These are phyloP conservation scores for Scheffersomyces segobiensis DNA, from an alignment of 1,139 yeast species.

Conservation along the genomic window DNA sequence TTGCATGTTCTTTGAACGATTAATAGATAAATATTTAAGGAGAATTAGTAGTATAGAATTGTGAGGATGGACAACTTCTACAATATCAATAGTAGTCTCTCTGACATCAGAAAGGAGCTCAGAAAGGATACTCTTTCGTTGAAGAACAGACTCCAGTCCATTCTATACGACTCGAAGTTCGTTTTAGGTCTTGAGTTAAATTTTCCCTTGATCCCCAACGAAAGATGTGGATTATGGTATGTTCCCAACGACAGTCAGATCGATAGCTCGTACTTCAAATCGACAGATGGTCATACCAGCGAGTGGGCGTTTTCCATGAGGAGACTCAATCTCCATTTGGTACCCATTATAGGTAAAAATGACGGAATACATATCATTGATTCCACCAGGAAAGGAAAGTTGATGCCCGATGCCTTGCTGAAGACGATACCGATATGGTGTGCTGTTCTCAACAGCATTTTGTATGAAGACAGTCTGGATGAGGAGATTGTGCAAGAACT, in stretches of 20 bases:
- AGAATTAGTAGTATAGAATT: not conserved
- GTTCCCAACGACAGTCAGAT: constrained; percentile 41
- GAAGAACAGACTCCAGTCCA: constrained; percentile 69
- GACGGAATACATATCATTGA: constrained; percentile 69
- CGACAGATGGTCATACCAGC: constrained; percentile 85
- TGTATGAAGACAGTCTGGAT: constrained; percentile 33
- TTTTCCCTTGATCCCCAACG: constrained; percentile 65
- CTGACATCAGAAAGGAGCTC: constrained; percentile 33
- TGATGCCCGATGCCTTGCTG: constrained; percentile 82
- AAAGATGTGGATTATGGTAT: constrained; percentile 90
- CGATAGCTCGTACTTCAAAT: constrained; percentile 75
- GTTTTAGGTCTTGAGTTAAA: constrained; percentile 14
- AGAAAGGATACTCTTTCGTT: constrained; percentile 57
- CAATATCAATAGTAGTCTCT: constrained; percentile 14
- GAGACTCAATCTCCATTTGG: constrained; percentile 69
- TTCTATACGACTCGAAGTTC: constrained; percentile 55
- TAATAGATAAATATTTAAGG: not conserved
- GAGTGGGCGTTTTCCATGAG: constrained; percentile 79
- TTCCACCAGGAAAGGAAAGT: constrained; percentile 80
- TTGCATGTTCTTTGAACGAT: not conserved
- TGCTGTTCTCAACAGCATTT: constrained; percentile 64
- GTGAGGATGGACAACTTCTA: not conserved
- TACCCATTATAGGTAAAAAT: constrained; percentile 43
- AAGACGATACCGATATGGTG: constrained; percentile 93
- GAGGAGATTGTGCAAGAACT: constrained; percentile 8